Evolutionary conservation across 176 grass and related monocot genomes (phyloP).

Genomic region (Metroxylon sagu): DNA sequence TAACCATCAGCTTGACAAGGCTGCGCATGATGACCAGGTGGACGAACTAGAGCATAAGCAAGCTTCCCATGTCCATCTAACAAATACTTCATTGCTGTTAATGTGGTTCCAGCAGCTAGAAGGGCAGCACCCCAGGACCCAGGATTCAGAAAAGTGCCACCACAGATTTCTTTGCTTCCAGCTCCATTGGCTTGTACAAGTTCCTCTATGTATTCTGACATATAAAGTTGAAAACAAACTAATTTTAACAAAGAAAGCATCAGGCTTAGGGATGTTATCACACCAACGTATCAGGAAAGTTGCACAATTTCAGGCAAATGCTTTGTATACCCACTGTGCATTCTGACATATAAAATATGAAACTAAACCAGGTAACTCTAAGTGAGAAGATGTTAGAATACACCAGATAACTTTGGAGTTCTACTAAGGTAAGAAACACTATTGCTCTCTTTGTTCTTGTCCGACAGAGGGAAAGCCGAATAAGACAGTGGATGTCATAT

Average conservation of each 20-base stretch:
- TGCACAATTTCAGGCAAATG: too few relatives aligned
- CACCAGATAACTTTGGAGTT: too few relatives aligned
- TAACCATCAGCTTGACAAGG: slow-evolving; percentile 65
- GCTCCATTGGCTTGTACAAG: slow-evolving; percentile 52
- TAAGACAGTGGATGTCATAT: too few relatives aligned
- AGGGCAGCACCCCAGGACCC: slow-evolving; percentile 81
- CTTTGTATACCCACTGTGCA: too few relatives aligned
- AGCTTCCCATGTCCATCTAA: slow-evolving; percentile 53
- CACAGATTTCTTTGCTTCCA: slow-evolving; percentile 60
- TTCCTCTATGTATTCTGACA: slow-evolving; percentile 75
- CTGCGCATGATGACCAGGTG: slow-evolving; percentile 82
- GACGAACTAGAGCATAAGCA: slow-evolving; percentile 63
- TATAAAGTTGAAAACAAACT: background rate
- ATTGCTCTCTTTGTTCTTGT: too few relatives aligned
- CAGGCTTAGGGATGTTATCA: background rate
- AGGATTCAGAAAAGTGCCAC: slow-evolving; percentile 65
- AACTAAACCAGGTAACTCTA: too few relatives aligned
- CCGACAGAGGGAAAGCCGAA: too few relatives aligned
- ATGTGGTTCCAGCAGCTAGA: slow-evolving; percentile 60
- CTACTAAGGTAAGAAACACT: too few relatives aligned
- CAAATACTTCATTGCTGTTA: slow-evolving; percentile 67
- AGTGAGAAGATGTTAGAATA: too few relatives aligned
- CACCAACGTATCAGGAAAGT: too few relatives aligned
- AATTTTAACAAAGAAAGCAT: background rate
- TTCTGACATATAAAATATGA: too few relatives aligned